Evolutionary conservation across 441 rosid genomes (phyloP).

Genomic region (Mallotus japonicus): DNA sequence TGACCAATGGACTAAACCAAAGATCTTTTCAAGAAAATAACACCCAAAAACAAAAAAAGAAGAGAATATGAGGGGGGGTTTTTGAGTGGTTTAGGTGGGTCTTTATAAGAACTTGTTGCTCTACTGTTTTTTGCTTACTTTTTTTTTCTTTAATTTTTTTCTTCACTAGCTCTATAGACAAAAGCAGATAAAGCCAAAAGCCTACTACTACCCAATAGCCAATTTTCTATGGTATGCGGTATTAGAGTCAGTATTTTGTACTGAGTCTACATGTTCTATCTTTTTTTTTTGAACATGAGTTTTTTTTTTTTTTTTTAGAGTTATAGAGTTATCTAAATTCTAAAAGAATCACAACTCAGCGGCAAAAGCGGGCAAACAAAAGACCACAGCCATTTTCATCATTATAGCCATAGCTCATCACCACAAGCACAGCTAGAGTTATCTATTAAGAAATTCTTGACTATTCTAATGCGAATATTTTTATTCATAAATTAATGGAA

Average conservation of each 20-base stretch:
- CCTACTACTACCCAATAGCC: conserved; percentile 18
- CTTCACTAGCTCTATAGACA: conserved; percentile 25
- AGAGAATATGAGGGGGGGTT: conserved; percentile 8
- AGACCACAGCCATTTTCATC: not conserved
- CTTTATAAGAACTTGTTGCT: conserved; percentile 29
- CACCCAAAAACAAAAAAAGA: not conserved
- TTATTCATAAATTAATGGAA: too few relatives aligned
- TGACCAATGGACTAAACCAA: conserved; percentile 8
- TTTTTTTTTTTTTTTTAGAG: too few relatives aligned
- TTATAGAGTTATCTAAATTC: not conserved
- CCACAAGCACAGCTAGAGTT: too few relatives aligned
- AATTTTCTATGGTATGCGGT: conserved; percentile 3
- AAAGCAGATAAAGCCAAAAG: conserved; percentile 44
- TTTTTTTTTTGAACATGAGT: too few relatives aligned
- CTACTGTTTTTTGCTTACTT: conserved; percentile 30
- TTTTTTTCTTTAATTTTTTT: conserved; percentile 14
- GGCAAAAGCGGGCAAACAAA: conserved; percentile 26
- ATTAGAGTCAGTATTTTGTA: conserved; percentile 23
- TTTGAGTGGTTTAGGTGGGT: conserved; percentile 26
- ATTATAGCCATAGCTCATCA: too few relatives aligned
- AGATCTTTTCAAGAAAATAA: conserved; percentile 1
- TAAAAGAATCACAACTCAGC: conserved; percentile 14
- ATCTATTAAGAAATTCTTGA: too few relatives aligned
- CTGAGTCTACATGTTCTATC: conserved; percentile 10
- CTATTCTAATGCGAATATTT: too few relatives aligned